A percentile compares a stretch with the other conserved stretches of the same genome.
Evolutionary conservation across 176 grass and related monocot genomes (phyloP).

Genomic region (Lolium perenne): DNA sequence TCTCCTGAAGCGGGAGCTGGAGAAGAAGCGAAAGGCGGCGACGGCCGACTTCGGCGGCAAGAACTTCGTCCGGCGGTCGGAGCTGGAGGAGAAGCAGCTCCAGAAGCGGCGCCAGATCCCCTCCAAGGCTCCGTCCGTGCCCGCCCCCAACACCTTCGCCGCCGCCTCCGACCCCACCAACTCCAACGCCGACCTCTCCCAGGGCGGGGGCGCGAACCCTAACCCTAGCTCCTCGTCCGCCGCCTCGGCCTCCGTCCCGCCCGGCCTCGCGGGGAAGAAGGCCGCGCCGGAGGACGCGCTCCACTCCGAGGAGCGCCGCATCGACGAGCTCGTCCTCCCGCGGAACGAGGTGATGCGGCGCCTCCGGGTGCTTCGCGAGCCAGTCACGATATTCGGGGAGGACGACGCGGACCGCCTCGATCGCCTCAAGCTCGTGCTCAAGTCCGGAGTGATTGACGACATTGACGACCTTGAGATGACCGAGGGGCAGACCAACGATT

Average conservation of each 20-base stretch:
- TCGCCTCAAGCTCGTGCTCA: slow-evolving; percentile 71
- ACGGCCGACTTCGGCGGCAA: slow-evolving; percentile 71
- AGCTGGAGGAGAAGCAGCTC: slow-evolving; percentile 92
- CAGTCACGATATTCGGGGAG: slow-evolving; percentile 84
- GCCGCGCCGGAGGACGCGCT: slow-evolving; percentile 41
- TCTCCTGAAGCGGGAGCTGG: slow-evolving; percentile 82
- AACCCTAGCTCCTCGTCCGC: slow-evolving; percentile 49
- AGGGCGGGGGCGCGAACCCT: slow-evolving; percentile 35
- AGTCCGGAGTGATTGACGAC: slow-evolving; percentile 74
- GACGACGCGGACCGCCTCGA: slow-evolving; percentile 69
- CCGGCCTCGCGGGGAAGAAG: slow-evolving; percentile 54
- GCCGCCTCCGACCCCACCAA: slow-evolving; percentile 32
- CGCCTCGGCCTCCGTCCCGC: slow-evolving; percentile 46
- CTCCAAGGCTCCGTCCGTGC: slow-evolving; percentile 46
- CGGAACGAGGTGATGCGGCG: slow-evolving; percentile 80
- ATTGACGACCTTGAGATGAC: slow-evolving; percentile 84
- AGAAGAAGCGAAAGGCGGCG: slow-evolving; percentile 75
- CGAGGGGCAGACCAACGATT: slow-evolving; percentile 91
- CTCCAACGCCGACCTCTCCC: slow-evolving; percentile 21
- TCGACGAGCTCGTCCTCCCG: slow-evolving; percentile 65
- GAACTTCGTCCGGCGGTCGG: slow-evolving; percentile 84
- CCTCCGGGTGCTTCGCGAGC: slow-evolving; percentile 80
- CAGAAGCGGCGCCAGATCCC: slow-evolving; percentile 66
- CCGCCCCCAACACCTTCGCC: slow-evolving; percentile 13
- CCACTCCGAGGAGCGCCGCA: slow-evolving; percentile 53